These are phyloP conservation scores for Akanthomyces lecanii DNA, from an alignment of 2,329 filamentous ascomycete genomes.

Conservation along the genomic window DNA sequence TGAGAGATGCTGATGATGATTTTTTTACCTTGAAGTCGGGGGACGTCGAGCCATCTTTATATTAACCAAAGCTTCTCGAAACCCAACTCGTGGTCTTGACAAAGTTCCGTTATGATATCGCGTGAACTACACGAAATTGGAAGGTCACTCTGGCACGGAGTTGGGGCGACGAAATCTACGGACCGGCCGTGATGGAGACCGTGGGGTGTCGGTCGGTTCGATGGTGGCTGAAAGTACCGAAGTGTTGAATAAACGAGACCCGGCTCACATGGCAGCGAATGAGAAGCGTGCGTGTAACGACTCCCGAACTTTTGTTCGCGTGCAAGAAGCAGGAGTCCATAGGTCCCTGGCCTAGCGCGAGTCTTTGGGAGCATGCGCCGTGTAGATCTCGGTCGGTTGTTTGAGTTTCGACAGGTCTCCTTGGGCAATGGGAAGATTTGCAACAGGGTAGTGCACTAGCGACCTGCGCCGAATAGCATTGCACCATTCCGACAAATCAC, in stretches of 20 bases:
- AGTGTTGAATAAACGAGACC: conserved; percentile 1
- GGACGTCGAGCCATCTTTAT: conserved; percentile 9
- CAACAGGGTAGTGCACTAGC: neutral
- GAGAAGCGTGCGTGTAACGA: neutral
- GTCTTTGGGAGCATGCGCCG: neutral
- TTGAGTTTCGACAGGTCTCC: neutral
- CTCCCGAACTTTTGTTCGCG: neutral
- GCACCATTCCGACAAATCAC: neutral
- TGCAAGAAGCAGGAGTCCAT: neutral
- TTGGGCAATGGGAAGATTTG: neutral
- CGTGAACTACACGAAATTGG: conserved; percentile 8
- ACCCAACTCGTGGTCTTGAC: neutral
- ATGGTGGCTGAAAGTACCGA: neutral
- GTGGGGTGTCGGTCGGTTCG: neutral
- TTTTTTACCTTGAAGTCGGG: neutral
- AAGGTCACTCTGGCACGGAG: neutral
- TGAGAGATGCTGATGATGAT: neutral
- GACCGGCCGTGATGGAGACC: neutral
- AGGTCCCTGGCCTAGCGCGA: neutral
- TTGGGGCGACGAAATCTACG: neutral
- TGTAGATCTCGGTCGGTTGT: conserved; percentile 1
- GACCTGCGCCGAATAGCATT: neutral
- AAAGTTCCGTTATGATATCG: neutral
- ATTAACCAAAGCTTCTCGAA: neutral
- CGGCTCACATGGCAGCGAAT: conserved; percentile 6